Evolutionary conservation across 2,329 filamentous ascomycete species (phyloP).

Genomic region (Arthrobotrys conoides): DNA sequence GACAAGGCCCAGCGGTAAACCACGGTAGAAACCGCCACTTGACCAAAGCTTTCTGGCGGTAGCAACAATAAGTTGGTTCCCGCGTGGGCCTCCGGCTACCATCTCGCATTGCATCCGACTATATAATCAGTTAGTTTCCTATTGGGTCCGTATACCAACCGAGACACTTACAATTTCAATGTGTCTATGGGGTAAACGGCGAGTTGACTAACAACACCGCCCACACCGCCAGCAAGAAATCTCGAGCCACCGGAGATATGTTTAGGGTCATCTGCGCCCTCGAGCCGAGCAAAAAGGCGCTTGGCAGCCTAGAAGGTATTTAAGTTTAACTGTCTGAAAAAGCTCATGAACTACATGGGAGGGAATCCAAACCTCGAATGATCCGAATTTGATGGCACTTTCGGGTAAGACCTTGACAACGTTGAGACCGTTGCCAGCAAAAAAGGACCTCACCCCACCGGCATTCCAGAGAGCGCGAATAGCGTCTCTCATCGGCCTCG

Average conservation of each 20-base stretch:
- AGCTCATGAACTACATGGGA: not conserved
- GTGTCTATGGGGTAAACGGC: conserved; percentile 95
- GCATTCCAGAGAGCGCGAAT: conserved; percentile 84
- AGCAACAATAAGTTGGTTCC: conserved; percentile 83
- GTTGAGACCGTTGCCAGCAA: conserved; percentile 96
- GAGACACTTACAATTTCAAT: conserved; percentile 74
- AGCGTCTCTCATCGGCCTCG: conserved; percentile 79
- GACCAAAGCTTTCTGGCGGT: conserved; percentile 90
- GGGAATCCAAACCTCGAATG: conserved; percentile 78
- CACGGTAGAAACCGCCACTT: conserved; percentile 88
- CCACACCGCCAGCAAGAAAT: conserved; percentile 89
- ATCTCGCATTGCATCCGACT: conserved; percentile 91
- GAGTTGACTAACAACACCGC: conserved; percentile 95
- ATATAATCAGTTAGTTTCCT: conserved; percentile 7
- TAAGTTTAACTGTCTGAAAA: conserved; percentile 40
- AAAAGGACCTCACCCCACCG: conserved; percentile 89
- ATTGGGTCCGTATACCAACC: conserved; percentile 1
- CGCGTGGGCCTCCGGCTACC: conserved; percentile 84
- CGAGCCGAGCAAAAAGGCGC: conserved; percentile 84
- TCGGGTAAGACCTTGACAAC: conserved; percentile 99
- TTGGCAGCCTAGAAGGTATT: conserved; percentile 79
- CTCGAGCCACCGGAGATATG: conserved; percentile 86
- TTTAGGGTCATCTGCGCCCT: conserved; percentile 87
- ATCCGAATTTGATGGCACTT: conserved; percentile 97
- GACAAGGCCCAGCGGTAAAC: conserved; percentile 90